A percentile compares a stretch with the other conserved stretches of the same genome.
phyloP scores from a whole-genome alignment of 129 eudicot genomes.

The Chrysanthemum seticuspe region DNA sequence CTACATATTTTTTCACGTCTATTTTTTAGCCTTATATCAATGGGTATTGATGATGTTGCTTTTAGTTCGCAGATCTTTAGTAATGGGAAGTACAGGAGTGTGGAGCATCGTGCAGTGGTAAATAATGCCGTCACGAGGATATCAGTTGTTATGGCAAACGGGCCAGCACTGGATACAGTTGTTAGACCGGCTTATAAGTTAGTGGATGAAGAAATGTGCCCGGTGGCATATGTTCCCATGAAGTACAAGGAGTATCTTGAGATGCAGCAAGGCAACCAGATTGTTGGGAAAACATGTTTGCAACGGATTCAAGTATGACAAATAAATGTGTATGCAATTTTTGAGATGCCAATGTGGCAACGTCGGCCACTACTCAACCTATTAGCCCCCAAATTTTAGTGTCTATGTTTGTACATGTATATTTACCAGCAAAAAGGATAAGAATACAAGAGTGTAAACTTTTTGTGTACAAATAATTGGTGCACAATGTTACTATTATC shows the following conservation, averaged over 20 bases:
- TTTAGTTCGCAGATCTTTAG: conserved; percentile 35
- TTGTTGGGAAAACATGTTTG: conserved; percentile 39
- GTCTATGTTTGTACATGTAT: too few species aligned
- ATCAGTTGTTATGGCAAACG: conserved; percentile 41
- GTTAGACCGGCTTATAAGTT: conserved; percentile 42
- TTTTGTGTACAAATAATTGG: neutral
- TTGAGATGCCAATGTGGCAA: too few species aligned
- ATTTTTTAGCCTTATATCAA: neutral
- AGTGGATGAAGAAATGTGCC: conserved; percentile 19
- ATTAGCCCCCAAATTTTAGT: too few species aligned
- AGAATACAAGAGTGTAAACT: neutral
- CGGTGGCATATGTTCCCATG: conserved; percentile 38
- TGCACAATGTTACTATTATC: neutral
- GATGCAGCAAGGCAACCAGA: conserved; percentile 43
- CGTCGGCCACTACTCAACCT: too few species aligned
- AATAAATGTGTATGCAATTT: neutral
- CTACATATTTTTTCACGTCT: too few species aligned
- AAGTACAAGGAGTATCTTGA: conserved; percentile 44
- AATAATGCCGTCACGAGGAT: conserved; percentile 40
- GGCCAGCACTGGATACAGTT: conserved; percentile 46
- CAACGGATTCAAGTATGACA: conserved; percentile 26
- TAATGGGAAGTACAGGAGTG: conserved; percentile 57
- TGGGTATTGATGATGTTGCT: neutral
- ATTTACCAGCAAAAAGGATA: too few species aligned
- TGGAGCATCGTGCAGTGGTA: conserved; percentile 48